Base-by-base conservation (phyloP, 1,284 basidiomycete genomes). In the Cutaneotrichosporon cavernicola region DNA sequence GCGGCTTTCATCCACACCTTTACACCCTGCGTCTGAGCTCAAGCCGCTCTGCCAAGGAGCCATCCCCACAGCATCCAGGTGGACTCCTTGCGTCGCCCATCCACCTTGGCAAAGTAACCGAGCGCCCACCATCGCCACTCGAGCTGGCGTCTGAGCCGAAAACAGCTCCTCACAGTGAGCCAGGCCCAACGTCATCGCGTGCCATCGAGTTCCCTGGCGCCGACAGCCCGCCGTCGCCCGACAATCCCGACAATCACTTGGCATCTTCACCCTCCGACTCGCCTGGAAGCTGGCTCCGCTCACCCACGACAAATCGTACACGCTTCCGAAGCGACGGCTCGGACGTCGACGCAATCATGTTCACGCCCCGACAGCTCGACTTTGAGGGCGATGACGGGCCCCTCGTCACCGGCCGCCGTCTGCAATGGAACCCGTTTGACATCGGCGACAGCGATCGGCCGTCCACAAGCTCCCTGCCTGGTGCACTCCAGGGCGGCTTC, bases 331-430 rank as follows among this genome's bases (percentile, higher is more conserved):
- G 55, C 55, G 38, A 26, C 9, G 55, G 38, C 8, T 38, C 32
- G 10, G 38, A 16, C 4, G 32, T 38, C 14, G 55, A 56, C 38
- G 38, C 38, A 4, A 56, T 56, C 55, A 56, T 56, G 55, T 56
- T 56, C 38, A 56, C 55, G 14, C 55, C 55, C 5, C 55, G 55
- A 5, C 55, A 56, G 16, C 38, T 56, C 10, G 38, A 38, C 36
- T 56, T 56, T 30, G 55, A 56, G 38, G 32, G n/a, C 21, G 55
- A 56, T 11, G 36, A 21, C 2, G 53, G 18, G 18, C 34, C 21
- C 10, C 53, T 22, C 18, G 18, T 56, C 21, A 36, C 53, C 16
- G 51, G 51, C 30, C 51, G 51, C 26, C 51, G 51, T 4, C 51
- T 53, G 31, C 26, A 53, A 31, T 53, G 51, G 51, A 53, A 22